These are phyloP conservation scores for Lichtheimia ornata DNA, from an alignment of 371 early-diverging fungal genomes.

Conservation along the genomic window DNA sequence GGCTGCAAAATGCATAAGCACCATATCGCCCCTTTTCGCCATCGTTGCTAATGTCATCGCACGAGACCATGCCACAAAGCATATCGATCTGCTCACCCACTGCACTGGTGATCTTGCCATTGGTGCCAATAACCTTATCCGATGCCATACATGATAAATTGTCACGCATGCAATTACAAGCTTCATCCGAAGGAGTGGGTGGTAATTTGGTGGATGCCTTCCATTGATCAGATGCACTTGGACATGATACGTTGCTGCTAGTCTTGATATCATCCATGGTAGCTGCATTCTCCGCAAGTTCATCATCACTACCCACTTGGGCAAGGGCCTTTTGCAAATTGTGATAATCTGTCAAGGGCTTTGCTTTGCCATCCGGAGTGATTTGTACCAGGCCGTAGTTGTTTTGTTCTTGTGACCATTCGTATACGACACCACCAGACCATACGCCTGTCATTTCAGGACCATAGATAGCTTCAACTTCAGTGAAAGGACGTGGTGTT, in stretches of 20 bases:
- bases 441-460: constrained; percentile 65
- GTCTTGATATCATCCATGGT: constrained; percentile 49
- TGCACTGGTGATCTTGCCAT: background rate
- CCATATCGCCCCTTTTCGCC: constrained; percentile 59
- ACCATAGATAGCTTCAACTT: constrained; percentile 68
- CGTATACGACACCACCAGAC: constrained; percentile 83
- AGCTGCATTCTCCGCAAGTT: constrained; percentile 39
- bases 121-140: constrained; percentile 33
- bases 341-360: constrained; percentile 47
- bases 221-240: constrained; percentile 56
- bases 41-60: constrained; percentile 55
- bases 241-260: constrained; percentile 48
- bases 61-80: constrained; percentile 55
- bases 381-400: constrained; percentile 76
- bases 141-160: constrained; percentile 62
- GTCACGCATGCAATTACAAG: constrained; percentile 73
- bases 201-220: constrained; percentile 60
- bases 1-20: constrained; percentile 54
- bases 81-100: constrained; percentile 47
- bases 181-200: constrained; percentile 70
- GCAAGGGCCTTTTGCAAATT: constrained; percentile 45
- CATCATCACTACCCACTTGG: constrained; percentile 10
- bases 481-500: constrained; percentile 55
- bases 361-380: constrained; percentile 33
- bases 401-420: constrained; percentile 80